These are phyloP conservation scores for Fusarium mangiferae DNA, from an alignment of 2,329 filamentous ascomycete genomes.

Conservation along the genomic window DNA sequence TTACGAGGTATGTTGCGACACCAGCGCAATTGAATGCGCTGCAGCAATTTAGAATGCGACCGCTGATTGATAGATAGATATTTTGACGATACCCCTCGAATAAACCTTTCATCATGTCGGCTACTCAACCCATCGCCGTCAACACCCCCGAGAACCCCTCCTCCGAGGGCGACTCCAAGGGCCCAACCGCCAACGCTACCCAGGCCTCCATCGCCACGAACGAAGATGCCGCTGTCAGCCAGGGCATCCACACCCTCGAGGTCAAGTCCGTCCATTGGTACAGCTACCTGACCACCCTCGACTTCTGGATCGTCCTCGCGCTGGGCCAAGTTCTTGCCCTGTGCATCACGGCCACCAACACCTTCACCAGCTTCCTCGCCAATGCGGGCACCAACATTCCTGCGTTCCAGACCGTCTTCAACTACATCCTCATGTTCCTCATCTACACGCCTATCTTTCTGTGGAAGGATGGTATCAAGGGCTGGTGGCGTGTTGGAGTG, in stretches of 20 bases:
- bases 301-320: conserved; percentile 87
- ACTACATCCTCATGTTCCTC: conserved; percentile 84
- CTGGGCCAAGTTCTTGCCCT: conserved; percentile 88
- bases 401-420: conserved; percentile 95
- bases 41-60: rapidly evolving
- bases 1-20: conserved; percentile 26
- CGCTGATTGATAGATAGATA: conserved; percentile 2
- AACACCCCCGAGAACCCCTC: not conserved
- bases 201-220: conserved; percentile 13
- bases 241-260: conserved; percentile 67
- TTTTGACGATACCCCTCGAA: conserved; percentile 13
- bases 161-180: conserved; percentile 35
- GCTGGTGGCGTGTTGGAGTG: conserved; percentile 71
- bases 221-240: conserved; percentile 54
- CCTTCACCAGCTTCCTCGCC: conserved; percentile 81
- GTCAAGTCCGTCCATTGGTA: conserved; percentile 67
- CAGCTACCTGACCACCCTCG: conserved; percentile 81
- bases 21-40: not conserved
- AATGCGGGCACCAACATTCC: conserved; percentile 79
- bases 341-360: conserved; percentile 93
- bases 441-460: conserved; percentile 86
- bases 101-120: conserved; percentile 25
- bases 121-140: conserved; percentile 9
- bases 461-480: conserved; percentile 79
- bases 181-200: conserved; percentile 28